Evolutionary conservation across 495 filamentous ascomycete species (phyloP), one percentile per base, ranked within the genome.

Genomic region (Mycothermus thermophilus): DNA sequence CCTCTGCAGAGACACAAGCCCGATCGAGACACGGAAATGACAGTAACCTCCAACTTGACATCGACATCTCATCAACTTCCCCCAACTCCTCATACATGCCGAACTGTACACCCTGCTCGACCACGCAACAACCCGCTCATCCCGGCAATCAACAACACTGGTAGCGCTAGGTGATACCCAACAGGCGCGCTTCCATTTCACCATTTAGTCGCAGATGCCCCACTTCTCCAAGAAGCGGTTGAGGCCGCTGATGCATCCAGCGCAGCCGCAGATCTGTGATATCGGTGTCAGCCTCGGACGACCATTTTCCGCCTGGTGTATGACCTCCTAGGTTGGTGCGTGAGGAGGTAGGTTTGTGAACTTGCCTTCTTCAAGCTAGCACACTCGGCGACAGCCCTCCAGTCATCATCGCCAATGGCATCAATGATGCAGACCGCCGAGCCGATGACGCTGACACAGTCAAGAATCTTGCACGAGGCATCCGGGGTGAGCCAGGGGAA

Each of bases 191-290:
- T n/a, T n/a, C n/a, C n/a, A n/a, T n/a, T n/a, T n/a, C n/a, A n/a
- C n/a, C n/a, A n/a, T n/a, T n/a, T n/a, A n/a, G n/a, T 37, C 38
- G 37, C 42, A 44, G 19, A 44, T 32, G 6, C 42, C 37, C 15
- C 25, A 44, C 37, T 44, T 40, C 30, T 40, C 37, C 14, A 44
- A 32, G 37, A 44, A 44, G 32, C 31, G 24, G 26, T 34, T 34
- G 8, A 44, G 33, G 26, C 32, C 27, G 32, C 27, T 44, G 42
- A 37, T 39, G 37, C 42, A 44, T 18, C 42, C 42, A 20, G 42
- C 42, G 20, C 42, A 44, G 37, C 32, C 33, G 42, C 42, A 44
- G 10, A 44, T 32, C 42, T 43, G n/a, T n/a, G n/a, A n/a, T n/a
- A n/a, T n/a, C n/a, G n/a, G n/a, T n/a, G n/a, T n/a, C n/a, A n/a